Evolutionary conservation across 2,329 filamentous ascomycete species (phyloP).

Genomic region (Thelonectria discophora): DNA sequence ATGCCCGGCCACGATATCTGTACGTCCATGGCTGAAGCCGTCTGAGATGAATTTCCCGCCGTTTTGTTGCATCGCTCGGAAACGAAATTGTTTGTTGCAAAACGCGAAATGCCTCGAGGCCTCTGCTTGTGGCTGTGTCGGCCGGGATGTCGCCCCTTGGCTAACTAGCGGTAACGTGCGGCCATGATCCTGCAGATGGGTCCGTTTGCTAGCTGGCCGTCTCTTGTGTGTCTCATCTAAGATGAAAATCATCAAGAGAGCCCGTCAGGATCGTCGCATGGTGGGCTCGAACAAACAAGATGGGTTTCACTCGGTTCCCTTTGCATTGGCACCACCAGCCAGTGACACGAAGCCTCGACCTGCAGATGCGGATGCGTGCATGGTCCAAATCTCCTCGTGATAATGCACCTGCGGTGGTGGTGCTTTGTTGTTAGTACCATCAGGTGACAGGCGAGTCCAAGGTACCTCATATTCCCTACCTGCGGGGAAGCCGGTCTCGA

Average conservation of each 20-base stretch:
- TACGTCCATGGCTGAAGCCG: neutral
- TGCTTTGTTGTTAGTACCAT: neutral
- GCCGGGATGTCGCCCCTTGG: neutral
- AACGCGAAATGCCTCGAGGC: constrained; percentile 1
- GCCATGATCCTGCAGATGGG: neutral
- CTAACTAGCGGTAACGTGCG: neutral
- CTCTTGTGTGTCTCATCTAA: constrained; percentile 3
- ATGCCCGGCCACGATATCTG: neutral
- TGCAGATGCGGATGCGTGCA: neutral
- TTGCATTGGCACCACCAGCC: too few species aligned
- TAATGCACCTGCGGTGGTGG: neutral
- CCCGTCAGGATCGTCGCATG: constrained; percentile 3
- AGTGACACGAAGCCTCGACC: neutral
- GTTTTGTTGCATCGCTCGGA: neutral
- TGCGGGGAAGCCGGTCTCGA: too few species aligned
- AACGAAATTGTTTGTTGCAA: neutral
- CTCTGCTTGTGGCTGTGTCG: constrained; percentile 7
- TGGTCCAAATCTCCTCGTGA: neutral
- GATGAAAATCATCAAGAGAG: neutral
- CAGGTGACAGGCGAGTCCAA: too few species aligned
- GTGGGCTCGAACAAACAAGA: neutral
- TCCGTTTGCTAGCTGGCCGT: neutral
- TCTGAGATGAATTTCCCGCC: neutral
- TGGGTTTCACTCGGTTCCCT: neutral
- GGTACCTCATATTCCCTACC: too few species aligned